Evolutionary conservation across 2,329 filamentous ascomycete genomes (phyloP).

Genomic region (Cladosporium colombiae): DNA sequence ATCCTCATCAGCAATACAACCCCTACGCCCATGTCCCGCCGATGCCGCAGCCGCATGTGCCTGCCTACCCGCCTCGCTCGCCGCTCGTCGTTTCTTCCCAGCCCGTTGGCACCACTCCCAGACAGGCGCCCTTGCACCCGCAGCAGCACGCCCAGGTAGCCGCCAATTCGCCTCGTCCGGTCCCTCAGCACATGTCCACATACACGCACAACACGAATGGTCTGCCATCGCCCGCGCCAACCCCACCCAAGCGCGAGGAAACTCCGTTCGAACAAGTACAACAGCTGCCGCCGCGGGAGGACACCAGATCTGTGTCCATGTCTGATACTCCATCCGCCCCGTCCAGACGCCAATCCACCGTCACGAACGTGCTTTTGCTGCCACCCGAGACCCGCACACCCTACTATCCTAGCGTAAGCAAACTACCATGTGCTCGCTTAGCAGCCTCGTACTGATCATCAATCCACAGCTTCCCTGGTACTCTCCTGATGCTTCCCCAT

Average conservation of each 20-base stretch:
- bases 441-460: neutral
- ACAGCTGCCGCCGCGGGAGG: constrained; percentile 19
- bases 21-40: constrained; percentile 32
- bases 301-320: constrained; percentile 14
- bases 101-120: constrained; percentile 47
- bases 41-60: constrained; percentile 40
- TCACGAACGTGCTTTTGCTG: constrained; percentile 20
- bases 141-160: constrained; percentile 23
- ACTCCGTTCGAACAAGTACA: constrained; percentile 15
- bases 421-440: neutral
- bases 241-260: constrained; percentile 19
- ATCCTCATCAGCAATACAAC: constrained; percentile 38
- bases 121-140: constrained; percentile 32
- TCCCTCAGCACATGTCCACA: constrained; percentile 18
- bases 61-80: constrained; percentile 41
- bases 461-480: constrained; percentile 58
- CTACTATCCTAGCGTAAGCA: constrained; percentile 50
- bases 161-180: constrained; percentile 16
- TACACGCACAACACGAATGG: constrained; percentile 23
- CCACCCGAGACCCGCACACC: constrained; percentile 39
- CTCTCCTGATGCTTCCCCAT: constrained; percentile 51
- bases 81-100: constrained; percentile 52
- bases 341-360: constrained; percentile 26
- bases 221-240: constrained; percentile 28
- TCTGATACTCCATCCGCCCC: constrained; percentile 23